Percentiles rank a stretch among this genome's conserved stretches.
These are phyloP conservation scores for Trichophaea hybrida DNA, from an alignment of 2,329 filamentous ascomycete genomes.

Conservation along the genomic window DNA sequence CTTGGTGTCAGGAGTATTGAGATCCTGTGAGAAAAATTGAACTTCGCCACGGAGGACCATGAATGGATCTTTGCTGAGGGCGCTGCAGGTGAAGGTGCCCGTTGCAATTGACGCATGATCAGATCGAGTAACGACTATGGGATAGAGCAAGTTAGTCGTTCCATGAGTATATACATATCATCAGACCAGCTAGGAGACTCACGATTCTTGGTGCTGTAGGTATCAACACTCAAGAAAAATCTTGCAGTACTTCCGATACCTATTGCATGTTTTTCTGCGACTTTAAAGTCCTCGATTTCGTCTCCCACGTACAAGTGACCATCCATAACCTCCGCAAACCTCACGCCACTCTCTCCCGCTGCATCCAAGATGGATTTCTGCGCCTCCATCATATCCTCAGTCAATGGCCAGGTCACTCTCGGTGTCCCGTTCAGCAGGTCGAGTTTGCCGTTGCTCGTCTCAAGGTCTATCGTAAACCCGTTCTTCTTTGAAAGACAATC, in stretches of 20 bases:
- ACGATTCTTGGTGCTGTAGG: constrained; percentile 39
- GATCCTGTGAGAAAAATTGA: constrained; percentile 42
- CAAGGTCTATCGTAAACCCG: constrained; percentile 35
- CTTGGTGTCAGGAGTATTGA: constrained; percentile 41
- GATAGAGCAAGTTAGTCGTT: neutral
- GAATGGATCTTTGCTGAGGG: constrained; percentile 44
- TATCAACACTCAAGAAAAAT: constrained; percentile 45
- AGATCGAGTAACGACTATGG: constrained; percentile 33
- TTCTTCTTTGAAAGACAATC: constrained; percentile 36
- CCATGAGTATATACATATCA: neutral
- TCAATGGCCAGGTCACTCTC: constrained; percentile 29
- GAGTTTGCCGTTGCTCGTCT: constrained; percentile 33
- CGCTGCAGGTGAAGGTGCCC: constrained; percentile 44
- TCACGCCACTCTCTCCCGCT: constrained; percentile 37
- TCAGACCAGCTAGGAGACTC: constrained; percentile 15
- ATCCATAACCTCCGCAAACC: constrained; percentile 51
- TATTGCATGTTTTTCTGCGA: constrained; percentile 40
- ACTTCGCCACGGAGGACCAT: constrained; percentile 46
- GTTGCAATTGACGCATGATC: constrained; percentile 42
- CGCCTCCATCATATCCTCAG: constrained; percentile 33
- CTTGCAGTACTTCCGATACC: constrained; percentile 43
- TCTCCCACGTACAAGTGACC: constrained; percentile 41
- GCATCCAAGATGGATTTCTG: constrained; percentile 31
- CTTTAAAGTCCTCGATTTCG: constrained; percentile 39
- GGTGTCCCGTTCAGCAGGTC: constrained; percentile 33